Evolutionary conservation across 2,329 filamentous ascomycete species (phyloP).

Genomic region (Penicillium paneum): DNA sequence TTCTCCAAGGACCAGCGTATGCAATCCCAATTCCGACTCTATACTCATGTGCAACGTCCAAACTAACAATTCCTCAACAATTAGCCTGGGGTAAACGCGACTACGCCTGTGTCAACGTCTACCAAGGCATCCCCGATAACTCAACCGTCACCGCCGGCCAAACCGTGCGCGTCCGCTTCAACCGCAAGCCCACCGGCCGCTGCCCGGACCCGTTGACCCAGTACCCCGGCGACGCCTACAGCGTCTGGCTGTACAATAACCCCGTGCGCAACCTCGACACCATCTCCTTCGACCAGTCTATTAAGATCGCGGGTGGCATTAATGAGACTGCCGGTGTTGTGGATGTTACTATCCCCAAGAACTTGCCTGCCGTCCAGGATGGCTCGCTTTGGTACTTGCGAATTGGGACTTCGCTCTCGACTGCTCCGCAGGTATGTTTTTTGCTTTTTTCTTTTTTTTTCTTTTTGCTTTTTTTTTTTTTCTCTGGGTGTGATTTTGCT

Average conservation of each 20-base stretch:
- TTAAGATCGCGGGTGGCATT: slow-evolving; percentile 22
- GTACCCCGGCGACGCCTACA: slow-evolving; percentile 25
- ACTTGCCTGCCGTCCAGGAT: slow-evolving; percentile 27
- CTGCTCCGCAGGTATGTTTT: slow-evolving; percentile 29
- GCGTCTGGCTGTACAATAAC: slow-evolving; percentile 32
- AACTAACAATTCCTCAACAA: background rate
- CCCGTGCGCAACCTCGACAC: slow-evolving; percentile 23
- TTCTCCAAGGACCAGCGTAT: slow-evolving; percentile 34
- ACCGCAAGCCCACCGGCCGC: slow-evolving; percentile 26
- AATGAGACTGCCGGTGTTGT: slow-evolving; percentile 18
- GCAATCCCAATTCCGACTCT: background rate
- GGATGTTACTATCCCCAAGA: slow-evolving; percentile 24
- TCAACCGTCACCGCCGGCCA: slow-evolving; percentile 27
- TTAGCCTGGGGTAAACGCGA: slow-evolving; percentile 36
- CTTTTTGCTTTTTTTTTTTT: background rate
- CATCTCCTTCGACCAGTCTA: slow-evolving; percentile 20
- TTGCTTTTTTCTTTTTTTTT: background rate
- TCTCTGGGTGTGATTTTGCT: background rate
- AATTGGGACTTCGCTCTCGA: slow-evolving; percentile 19
- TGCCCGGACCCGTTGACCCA: slow-evolving; percentile 22
- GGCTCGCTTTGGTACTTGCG: slow-evolving; percentile 31
- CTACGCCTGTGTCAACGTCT: slow-evolving; percentile 33
- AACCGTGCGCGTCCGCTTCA: slow-evolving; percentile 26
- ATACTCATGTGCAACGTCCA: background rate
- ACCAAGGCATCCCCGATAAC: slow-evolving; percentile 33